Percentiles rank a stretch among this genome's conserved stretches.
These are phyloP conservation scores for Plasmodium falciparum DNA, from an alignment of 169 alveolate genomes.

Conservation along the genomic window DNA sequence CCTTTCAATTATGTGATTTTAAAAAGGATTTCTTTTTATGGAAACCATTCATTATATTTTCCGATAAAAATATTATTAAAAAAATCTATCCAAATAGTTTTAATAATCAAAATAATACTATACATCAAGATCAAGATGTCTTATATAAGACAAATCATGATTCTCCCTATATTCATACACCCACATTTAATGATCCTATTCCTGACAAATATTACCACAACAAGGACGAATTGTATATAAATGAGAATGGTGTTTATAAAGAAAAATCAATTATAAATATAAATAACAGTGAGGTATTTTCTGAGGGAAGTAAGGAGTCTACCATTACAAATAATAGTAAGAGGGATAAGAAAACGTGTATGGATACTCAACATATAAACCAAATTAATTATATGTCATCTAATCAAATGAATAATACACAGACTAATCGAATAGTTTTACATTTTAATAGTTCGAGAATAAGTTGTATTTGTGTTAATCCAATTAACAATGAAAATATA, in stretches of 20 bases:
- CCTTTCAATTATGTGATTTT: slow-evolving; percentile 53
- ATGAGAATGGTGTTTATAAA: no score
- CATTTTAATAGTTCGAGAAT: slow-evolving; percentile 51
- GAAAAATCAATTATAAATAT: no score
- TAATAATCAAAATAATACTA: background rate
- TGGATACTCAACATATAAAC: background rate
- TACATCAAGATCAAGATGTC: no score
- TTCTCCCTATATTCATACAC: no score
- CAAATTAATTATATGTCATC: no score
- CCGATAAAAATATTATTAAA: slow-evolving; percentile 51
- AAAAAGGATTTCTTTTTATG: slow-evolving; percentile 60
- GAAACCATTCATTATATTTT: slow-evolving; percentile 66
- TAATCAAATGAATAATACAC: background rate
- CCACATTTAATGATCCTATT: no score
- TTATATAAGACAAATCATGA: no score
- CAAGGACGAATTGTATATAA: no score
- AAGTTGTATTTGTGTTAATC: slow-evolving; percentile 50
- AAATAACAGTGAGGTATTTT: no score
- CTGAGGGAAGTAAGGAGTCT: no score
- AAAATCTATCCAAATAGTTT: slow-evolving; percentile 58
- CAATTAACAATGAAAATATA: slow-evolving; percentile 13
- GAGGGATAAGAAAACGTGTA: background rate
- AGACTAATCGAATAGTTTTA: slow-evolving; percentile 10
- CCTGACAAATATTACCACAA: no score
- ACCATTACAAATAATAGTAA: background rate